A percentile compares a stretch with the other conserved stretches of the same genome.
Conservation (phyloP, 352 stramenopile genomes). For the Pilasporangium apinafurcum region DNA sequence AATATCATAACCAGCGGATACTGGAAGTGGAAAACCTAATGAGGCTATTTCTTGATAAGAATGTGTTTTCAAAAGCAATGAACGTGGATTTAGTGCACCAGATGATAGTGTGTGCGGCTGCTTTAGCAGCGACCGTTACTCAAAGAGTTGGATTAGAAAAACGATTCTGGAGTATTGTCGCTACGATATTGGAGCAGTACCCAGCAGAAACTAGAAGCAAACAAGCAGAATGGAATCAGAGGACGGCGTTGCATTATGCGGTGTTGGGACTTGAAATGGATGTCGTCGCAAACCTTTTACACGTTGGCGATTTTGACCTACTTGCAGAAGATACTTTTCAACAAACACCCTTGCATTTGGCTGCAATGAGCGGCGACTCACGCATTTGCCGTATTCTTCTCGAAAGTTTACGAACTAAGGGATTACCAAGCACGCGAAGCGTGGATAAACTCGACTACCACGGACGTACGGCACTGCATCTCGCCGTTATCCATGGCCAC, state of each 20-base stretch:
- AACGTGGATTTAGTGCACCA: slow-evolving; percentile 39
- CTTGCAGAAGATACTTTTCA: slow-evolving; percentile 32
- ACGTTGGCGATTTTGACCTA: slow-evolving; percentile 32
- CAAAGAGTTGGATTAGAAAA: slow-evolving; percentile 20
- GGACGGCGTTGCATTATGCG: slow-evolving; percentile 39
- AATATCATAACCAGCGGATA: slow-evolving; percentile 17
- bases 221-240: slow-evolving; percentile 31
- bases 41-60: slow-evolving; percentile 26
- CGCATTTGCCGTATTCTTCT: slow-evolving; percentile 35
- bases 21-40: slow-evolving; percentile 39
- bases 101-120: slow-evolving; percentile 24
- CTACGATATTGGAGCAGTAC: slow-evolving; percentile 25
- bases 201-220: slow-evolving; percentile 12
- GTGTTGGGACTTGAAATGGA: slow-evolving; percentile 27
- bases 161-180: slow-evolving; percentile 35
- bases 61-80: slow-evolving; percentile 14
- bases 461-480: slow-evolving; percentile 39
- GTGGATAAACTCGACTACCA: slow-evolving; percentile 23
- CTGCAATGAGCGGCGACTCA: slow-evolving; percentile 29
- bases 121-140: slow-evolving; percentile 27
- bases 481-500: slow-evolving; percentile 38
- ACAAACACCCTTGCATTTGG: slow-evolving; percentile 42
- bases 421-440: too few species aligned
- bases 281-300: slow-evolving; percentile 25
- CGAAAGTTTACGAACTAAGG: slow-evolving; percentile 6